phyloP scores from a whole-genome alignment of 768 basidiomycete genomes.

The Ramaria rubella region DNA sequence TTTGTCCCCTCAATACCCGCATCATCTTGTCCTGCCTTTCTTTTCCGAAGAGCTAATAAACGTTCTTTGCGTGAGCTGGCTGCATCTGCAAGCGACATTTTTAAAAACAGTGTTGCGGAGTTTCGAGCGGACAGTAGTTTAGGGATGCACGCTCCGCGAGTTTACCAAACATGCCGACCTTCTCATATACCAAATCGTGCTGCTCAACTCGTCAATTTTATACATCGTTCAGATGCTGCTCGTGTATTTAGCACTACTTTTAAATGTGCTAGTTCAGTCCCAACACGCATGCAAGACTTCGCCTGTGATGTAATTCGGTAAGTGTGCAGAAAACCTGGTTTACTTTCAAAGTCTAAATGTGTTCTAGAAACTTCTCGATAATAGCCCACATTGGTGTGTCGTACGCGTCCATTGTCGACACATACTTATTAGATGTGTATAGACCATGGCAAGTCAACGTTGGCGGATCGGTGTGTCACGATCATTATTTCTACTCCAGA shows the following conservation, averaged over 20 bases:
- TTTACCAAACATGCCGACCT: slow-evolving; percentile 2
- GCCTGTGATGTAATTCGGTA: slow-evolving; percentile 66
- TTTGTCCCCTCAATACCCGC: slow-evolving; percentile 24
- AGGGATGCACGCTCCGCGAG: neutral
- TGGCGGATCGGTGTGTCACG: slow-evolving; percentile 71
- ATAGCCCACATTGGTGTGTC: slow-evolving; percentile 86
- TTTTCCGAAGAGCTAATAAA: slow-evolving; percentile 65
- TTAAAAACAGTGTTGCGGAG: neutral
- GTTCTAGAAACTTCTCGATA: slow-evolving; percentile 74
- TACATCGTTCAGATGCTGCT: slow-evolving; percentile 1
- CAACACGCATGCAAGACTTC: slow-evolving; percentile 48
- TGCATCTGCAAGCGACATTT: slow-evolving; percentile 65
- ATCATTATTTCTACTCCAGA: too few species aligned
- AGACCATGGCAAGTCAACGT: slow-evolving; percentile 95
- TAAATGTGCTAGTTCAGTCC: neutral
- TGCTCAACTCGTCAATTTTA: neutral
- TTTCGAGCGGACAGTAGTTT: neutral
- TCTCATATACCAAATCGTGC: neutral
- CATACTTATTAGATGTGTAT: neutral
- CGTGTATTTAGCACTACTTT: neutral
- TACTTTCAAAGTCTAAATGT: neutral
- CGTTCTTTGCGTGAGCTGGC: slow-evolving; percentile 80
- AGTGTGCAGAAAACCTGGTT: slow-evolving; percentile 9
- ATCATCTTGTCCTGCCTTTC: slow-evolving; percentile 53
- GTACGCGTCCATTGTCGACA: neutral